Evolutionary conservation across 2,329 filamentous ascomycete species (phyloP).

Genomic region (Rachicladosporium sp.): DNA sequence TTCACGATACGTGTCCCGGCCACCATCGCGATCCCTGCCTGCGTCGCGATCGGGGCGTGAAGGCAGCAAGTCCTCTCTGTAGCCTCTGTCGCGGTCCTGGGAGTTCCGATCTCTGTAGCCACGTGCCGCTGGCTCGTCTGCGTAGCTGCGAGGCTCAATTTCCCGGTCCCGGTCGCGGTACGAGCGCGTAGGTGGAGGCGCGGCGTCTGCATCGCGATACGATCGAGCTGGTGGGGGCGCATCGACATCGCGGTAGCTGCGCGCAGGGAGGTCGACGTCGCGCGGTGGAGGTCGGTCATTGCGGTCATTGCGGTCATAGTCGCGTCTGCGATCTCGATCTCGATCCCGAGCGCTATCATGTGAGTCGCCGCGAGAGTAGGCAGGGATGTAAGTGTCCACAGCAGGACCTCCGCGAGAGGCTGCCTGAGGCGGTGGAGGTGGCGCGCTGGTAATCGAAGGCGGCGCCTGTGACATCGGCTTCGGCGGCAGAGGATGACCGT

Average conservation of each 20-base stretch:
- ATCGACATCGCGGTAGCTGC: constrained; percentile 8
- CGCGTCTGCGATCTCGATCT: constrained; percentile 12
- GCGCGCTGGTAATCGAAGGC: neutral
- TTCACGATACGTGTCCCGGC: constrained; percentile 3
- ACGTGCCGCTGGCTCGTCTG: constrained; percentile 2
- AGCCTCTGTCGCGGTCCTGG: neutral
- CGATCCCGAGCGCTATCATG: constrained; percentile 14
- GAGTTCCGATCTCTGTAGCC: constrained; percentile 7
- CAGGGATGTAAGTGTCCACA: constrained; percentile 35
- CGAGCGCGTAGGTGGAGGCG: constrained; percentile 8
- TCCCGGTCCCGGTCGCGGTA: constrained; percentile 10
- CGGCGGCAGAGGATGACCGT: constrained; percentile 20
- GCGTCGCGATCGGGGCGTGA: too few species aligned
- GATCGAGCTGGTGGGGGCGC: constrained; percentile 4
- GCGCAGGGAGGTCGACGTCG: constrained; percentile 9
- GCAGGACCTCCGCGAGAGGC: constrained; percentile 8
- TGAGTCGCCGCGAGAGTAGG: constrained; percentile 20
- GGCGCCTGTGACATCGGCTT: too few species aligned
- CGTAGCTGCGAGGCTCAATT: neutral
- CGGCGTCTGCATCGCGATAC: constrained; percentile 1
- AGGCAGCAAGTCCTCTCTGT: too few species aligned
- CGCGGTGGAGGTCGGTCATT: constrained; percentile 1
- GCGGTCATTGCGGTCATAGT: constrained; percentile 14
- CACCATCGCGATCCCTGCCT: too few species aligned
- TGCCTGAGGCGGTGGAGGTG: constrained; percentile 2